Evolutionary conservation across 2,329 filamentous ascomycete species (phyloP), one percentile per base, ranked within the genome.

Genomic region (Neophaeococcomyces mojaviensis): DNA sequence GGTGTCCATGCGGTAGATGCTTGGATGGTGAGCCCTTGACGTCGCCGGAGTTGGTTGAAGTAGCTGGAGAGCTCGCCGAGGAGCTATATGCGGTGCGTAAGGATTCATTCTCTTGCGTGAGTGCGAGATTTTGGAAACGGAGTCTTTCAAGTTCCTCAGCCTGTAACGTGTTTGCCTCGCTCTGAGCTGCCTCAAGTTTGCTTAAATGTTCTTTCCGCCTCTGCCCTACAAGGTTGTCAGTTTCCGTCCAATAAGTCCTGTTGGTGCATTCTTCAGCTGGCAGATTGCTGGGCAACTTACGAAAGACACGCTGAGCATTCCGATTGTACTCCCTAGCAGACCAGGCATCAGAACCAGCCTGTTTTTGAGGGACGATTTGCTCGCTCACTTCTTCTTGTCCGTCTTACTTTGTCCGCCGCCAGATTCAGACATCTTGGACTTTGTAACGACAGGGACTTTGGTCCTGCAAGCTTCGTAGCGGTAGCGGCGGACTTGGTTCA

Each of bases 161-260:
- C 50, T 68, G 65, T 42, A 64, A 60, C 13, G 54, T 58, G 37
- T 52, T 65, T 45, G 66, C 61, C 47, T 68, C 65, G 42, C 62
- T 62, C 44, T 69, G 66, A 30, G 66, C 62, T 36, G 64, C 61
- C 52, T 70, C 67, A 24, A 70, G 62, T 34, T 64, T 68, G 54
- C 63, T 68, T 38, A 70, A 58, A 49, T 68, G 66, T 49, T 69
- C 66, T 55, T 70, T 70, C 42, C 67, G 62, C 49, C 67, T 58
- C 49, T 67, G 65, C 30, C 67, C 67, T 70, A 35, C n/a, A 41
- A 19, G 16, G 15, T 8, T 20, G 35, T 46, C 26, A 46, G 43
- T 22, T 15, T 15, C n/a, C n/a, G 16, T 32, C 20, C 13, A 12
- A 18, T n/a, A 7, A 18, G 3, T 5, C 19, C 31, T 9, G 24